Base-by-base conservation (phyloP, 768 basidiomycete species). In the Dioszegia hungarica region DNA sequence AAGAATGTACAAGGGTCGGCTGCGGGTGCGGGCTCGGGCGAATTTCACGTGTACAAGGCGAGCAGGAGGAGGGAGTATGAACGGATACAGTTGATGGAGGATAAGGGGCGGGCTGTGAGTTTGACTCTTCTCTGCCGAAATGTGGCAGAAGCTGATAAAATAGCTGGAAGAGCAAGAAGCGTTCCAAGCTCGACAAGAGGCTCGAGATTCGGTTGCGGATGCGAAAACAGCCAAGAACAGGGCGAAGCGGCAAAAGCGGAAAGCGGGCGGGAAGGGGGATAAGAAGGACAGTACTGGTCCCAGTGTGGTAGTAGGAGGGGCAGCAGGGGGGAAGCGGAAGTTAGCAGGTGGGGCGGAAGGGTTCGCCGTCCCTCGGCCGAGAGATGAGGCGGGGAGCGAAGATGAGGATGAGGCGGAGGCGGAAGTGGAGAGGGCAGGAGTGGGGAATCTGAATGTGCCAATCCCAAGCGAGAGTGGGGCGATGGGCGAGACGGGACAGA, bases 1-100 rank as follows among this genome's bases (percentile, higher is more conserved):
- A 97, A 95, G 82, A 98, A 98, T 67, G 94, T 99, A 6, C 93
- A 97, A 76, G 95, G 95, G 0, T 93, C 90, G 15, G 90, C 89
- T 75, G 92, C 95, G 6, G 95, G 94, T 41, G 95, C 95, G 17
- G 95, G 95, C 48, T 90, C 89, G 55, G 94, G 94, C 39, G 93
- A 94, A 77, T 97, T 98, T 72, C 95, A 99, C 73, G 95, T 99
- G 0, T 99, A 98, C 80, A 98, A 98, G 73, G 93, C 94, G 17
- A 85, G 86, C 62, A 79, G 95, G 60, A 82, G 94, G 71, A 81
- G 94, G 68, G 95, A 99, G 79, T 98, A 97, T 67, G 95, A 99
- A 77, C 80, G 95, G 56, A 73, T 98, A 56, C 93, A 89, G 79
- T 67, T 94, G 14, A 83, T 99, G 79, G 90, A 93, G 60, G 93